Evolutionary conservation across 148 eudicot species (phyloP), one percentile per base, ranked within the genome.

Genomic region (Salicornia ramosissima): DNA sequence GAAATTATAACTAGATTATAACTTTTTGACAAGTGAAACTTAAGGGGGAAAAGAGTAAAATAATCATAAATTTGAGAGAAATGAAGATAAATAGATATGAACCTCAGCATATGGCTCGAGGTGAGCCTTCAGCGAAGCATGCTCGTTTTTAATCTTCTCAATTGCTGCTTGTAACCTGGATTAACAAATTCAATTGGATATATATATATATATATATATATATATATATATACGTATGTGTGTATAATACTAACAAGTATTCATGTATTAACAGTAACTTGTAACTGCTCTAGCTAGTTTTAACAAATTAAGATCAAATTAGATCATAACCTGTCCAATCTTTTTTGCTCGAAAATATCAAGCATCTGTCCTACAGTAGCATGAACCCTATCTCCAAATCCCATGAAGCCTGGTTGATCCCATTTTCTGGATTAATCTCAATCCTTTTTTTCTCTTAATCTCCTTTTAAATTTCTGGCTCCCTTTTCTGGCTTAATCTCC

Each of bases 51-150:
- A 42, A 7, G 1, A 5, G 13, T 12, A 56, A 26, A 5, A 1
- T 14, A 3, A 28, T 12, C 12, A 5, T 14, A 11, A 1, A n/a
- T 18, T 19, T 56, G 62, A 18, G 8, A 33, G 65, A 58, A 58
- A 39, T 16, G 34, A 13, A n/a, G n/a, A n/a, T n/a, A n/a, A n/a
- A n/a, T n/a, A 1, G 18, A 57, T 11, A 73, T 18, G 18, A 51
- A 64, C 75, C 70, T 70, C 66, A 10, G 47, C 65, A 57, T 76
- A 76, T 11, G 74, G 75, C 36, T 56, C 75, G 19, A 76, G 46
- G 28, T n/a, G 50, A 18, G 26, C 3, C 70, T 56, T 70, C 39
- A 76, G 34, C 24, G 26, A 5, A 15, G 16, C 31, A 25, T 76
- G 64, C 66, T 22, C 74, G 9, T 26, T 45, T 52, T 26, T 64